Base-by-base conservation (phyloP, 1,284 basidiomycete species). In the Microbotryum intermedium region DNA sequence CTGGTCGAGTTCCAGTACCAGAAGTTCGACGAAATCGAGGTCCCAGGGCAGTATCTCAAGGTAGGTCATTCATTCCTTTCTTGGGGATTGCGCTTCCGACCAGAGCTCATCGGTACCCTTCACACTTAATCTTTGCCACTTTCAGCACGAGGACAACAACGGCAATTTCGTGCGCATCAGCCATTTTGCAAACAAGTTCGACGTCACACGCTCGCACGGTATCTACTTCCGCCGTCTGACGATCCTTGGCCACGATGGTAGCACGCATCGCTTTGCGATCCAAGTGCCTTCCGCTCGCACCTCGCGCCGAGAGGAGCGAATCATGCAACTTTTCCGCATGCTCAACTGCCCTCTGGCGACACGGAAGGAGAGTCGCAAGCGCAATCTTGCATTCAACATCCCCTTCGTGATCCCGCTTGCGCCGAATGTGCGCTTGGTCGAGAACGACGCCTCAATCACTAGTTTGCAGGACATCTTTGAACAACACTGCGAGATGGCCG, bases 1-100 rank as follows among this genome's bases (percentile, higher is more conserved):
- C 79, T 98, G 66, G 89, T 90, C 13, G 94, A 98, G 75, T 99
- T 98, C 80, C 94, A 98, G 71, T 93, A 97, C 75, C 86, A 86
- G 72, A 97, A 94, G 75, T 93, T 97, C 60, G 95, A 98, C 70
- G 95, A 98, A 69, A 90, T 99, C 54, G 95, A 99, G 74, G 85
- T 99, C 58, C 95, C 95, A 23, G 95, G 95, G 10, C 95, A 99
- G 76, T 99, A 99, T 72, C 87, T 93, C 0, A 89, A 94, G 82
- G 90, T 88, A 61, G 68, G 80, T 68, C 4, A 21, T 39, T 29
- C 10, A 6, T 30, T 20, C 23, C 42, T 47, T 51, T 20, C 8
- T 16, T 39, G 20, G 21, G 30, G 43, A 8, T 13, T 46, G 9
- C 20, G 18, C 11, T 26, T 44, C 28, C 7, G n/a, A 53, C 52